Evolutionary conservation across 225 moss, liverwort and hornwort genomes (phyloP).

Genomic region (Marchantia paleacea): DNA sequence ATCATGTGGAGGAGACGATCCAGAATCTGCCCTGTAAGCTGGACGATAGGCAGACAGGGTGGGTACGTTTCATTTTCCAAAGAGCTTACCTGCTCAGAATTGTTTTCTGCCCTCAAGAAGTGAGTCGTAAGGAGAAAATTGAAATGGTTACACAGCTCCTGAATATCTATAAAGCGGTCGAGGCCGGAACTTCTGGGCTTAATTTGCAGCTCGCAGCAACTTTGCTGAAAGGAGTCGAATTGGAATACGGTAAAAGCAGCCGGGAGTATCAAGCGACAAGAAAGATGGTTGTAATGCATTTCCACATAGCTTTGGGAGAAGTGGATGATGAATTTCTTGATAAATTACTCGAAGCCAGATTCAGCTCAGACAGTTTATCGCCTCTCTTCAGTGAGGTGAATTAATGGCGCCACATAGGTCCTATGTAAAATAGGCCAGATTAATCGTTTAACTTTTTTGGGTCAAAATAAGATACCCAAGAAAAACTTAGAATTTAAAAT

Average conservation of each 20-base stretch:
- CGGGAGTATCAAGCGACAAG: background rate
- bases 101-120: too few species aligned
- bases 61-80: constrained; percentile 1
- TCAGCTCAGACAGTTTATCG: too few species aligned
- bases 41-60: constrained; percentile 3
- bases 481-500: too few species aligned
- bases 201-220: background rate
- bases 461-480: too few species aligned
- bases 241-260: constrained; percentile 5
- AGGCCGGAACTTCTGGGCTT: too few species aligned
- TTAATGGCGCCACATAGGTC: too few species aligned
- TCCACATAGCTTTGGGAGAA: background rate
- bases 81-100: background rate
- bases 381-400: too few species aligned
- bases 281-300: background rate
- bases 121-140: background rate
- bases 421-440: too few species aligned
- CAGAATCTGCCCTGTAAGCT: background rate
- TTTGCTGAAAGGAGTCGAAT: background rate
- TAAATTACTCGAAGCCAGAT: too few species aligned
- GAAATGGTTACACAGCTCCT: background rate
- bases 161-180: background rate
- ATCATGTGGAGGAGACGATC: background rate
- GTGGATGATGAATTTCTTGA: background rate
- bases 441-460: too few species aligned